Base-by-base conservation (phyloP, 108 stramenopile genomes). In the Cyclotella distinguenda region DNA sequence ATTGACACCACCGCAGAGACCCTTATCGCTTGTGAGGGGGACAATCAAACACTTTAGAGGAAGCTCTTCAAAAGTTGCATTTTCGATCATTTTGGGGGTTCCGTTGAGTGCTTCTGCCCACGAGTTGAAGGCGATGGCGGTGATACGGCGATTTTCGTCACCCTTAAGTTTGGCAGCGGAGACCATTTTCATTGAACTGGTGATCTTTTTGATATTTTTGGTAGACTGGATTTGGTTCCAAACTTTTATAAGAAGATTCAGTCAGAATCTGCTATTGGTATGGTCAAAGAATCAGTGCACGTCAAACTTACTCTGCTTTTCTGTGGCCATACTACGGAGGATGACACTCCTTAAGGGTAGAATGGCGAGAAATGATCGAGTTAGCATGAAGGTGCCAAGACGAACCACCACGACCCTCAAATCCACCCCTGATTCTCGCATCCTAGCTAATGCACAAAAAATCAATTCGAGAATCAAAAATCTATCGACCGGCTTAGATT, bases 171-270 rank as follows among this genome's bases (percentile, higher is more conserved):
- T 99, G 77, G 99, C 97, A 19, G 99, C 98, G 58, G 97, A 96
- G 63, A 99, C 99, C 98, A 99, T 97, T 83, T 99, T 99, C 98
- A 99, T 99, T 45, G 98, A 98, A 68, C 85, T 77, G 3, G 99
- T 99, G 80, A 99, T 98, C 88, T 99, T 99, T 54, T 86, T 77
- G 71, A 99, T 97, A 85, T 98, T 98, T 79, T 96, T 95, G 40
- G 99, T 99, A 1, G 98, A 95, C 64, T 85, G 80, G 70, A 99
- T 99, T 61, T 97, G 96, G 72, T 90, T 94, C 53, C 61, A 86
- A 86, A 97, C 88, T 93, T 28, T 43, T 13, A 28, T 44, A 23
- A 13, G 15, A 23, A 34, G 8, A n/a, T 45, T 9, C 0, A 10
- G 27, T 22, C 8, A 45, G 40, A 36, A 9, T 21, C 1, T 22